These are phyloP conservation scores for Kondoa malvinella DNA, from an alignment of 768 basidiomycete genomes.

Conservation along the genomic window DNA sequence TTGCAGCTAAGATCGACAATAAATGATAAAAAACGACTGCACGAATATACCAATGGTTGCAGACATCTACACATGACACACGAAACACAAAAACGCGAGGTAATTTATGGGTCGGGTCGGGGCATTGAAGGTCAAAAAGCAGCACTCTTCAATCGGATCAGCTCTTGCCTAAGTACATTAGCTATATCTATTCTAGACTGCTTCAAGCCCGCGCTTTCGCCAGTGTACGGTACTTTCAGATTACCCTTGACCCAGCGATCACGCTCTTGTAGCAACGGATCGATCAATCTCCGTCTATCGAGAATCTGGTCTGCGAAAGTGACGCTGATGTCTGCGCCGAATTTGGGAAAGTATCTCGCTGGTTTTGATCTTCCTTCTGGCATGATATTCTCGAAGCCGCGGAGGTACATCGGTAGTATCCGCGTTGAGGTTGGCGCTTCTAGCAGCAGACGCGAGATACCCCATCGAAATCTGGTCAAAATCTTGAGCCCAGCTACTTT, in stretches of 20 bases:
- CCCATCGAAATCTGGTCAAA: conserved; percentile 17
- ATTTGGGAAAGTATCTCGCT: conserved; percentile 12
- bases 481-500: too few relatives aligned
- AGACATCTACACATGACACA: too few relatives aligned
- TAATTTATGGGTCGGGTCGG: too few relatives aligned
- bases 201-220: conserved; percentile 2
- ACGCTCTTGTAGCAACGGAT: neutral
- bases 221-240: conserved; percentile 10
- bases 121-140: too few relatives aligned
- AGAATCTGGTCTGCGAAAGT: neutral
- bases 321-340: conserved; percentile 8
- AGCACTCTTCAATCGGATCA: conserved; percentile 2
- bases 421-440: conserved; percentile 6
- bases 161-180: conserved; percentile 8
- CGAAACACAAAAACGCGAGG: too few relatives aligned
- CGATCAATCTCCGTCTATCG: conserved; percentile 8
- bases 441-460: conserved; percentile 14
- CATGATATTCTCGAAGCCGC: conserved; percentile 19
- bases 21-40: neutral
- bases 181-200: conserved; percentile 13
- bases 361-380: conserved; percentile 8
- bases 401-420: conserved; percentile 14
- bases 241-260: neutral
- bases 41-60: too few relatives aligned
- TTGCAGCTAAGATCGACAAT: neutral